phyloP scores from a whole-genome alignment of 495 filamentous ascomycete species.

The Annulohypoxylon nitens region DNA sequence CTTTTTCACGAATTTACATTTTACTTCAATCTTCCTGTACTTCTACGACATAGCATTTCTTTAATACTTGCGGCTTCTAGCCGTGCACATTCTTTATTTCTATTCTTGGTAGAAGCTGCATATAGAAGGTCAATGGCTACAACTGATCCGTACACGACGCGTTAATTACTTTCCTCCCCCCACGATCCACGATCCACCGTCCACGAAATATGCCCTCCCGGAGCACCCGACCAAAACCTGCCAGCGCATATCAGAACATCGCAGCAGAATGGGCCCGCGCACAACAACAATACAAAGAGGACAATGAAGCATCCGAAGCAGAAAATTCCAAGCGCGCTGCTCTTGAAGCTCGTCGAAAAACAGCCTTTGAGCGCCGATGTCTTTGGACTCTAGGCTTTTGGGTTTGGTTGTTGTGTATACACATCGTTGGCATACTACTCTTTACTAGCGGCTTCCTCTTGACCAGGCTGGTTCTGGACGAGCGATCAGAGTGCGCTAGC shows the following conservation, averaged over 20 bases:
- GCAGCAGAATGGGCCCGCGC: slow-evolving; percentile 62
- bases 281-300: slow-evolving; percentile 56
- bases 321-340: slow-evolving; percentile 54
- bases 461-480: slow-evolving; percentile 88
- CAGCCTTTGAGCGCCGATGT: slow-evolving; percentile 58
- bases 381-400: slow-evolving; percentile 65
- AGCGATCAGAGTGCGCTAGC: slow-evolving; percentile 83
- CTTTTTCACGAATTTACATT: slow-evolving; percentile 26
- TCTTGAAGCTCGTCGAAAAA: slow-evolving; percentile 58
- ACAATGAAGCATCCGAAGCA: slow-evolving; percentile 25
- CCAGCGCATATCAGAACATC: slow-evolving; percentile 58
- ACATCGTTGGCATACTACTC: slow-evolving; percentile 85
- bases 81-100: slow-evolving; percentile 24
- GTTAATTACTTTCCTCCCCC: slow-evolving; percentile 26
- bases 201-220: slow-evolving; percentile 44
- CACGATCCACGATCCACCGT: slow-evolving; percentile 3
- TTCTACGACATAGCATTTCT: slow-evolving; percentile 13
- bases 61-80: slow-evolving; percentile 28
- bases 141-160: slow-evolving; percentile 31
- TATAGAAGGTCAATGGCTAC: slow-evolving; percentile 47
- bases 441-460: slow-evolving; percentile 98
- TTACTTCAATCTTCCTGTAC: slow-evolving; percentile 7
- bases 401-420: slow-evolving; percentile 72
- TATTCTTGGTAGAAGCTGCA: slow-evolving; percentile 14
- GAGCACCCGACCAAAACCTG: slow-evolving; percentile 44